Base-by-base conservation (phyloP, 345 rosid species). In the Isatis tinctoria region DNA sequence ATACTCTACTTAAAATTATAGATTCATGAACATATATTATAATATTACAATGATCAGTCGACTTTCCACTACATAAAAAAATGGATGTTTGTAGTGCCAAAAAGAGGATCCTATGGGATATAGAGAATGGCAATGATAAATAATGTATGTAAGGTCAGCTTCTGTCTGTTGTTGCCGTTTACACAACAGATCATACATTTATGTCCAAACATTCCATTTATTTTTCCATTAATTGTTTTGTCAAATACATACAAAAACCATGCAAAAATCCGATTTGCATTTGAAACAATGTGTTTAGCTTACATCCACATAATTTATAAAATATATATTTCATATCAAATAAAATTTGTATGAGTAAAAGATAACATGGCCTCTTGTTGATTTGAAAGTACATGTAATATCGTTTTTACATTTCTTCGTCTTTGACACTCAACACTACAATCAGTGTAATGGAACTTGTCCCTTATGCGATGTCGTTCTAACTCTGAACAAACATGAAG, bases 101-200 rank as follows among this genome's bases (percentile, higher is more conserved):
- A 7, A 65, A 65, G 24, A 65, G 67, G 36, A 41, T 62, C 52
- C 22, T 22, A 40, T 61, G 35, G 67, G 51, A 5, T 26, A 30
- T 10, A 54, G 57, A 65, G 11, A 11, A 64, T 43, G 54, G 69
- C 30, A 45, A 32, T 65, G 44, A 65, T 53, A 9, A 40, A 71
- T 48, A 36, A 48, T 33, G 39, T 26, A 71, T 10, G 60, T 60
- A 48, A 57, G 68, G 75, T 60, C 75, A 49, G 51, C 61, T 39
- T 67, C 60, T 72, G 75, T 72, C 69, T 61, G 61, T 60, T 48
- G 68, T 72, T 72, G 60, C 61, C 47, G 30, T 37, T 26, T 72
- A 51, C 75, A 37, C 44, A 30, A 69, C 16, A 57, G 6, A 58
- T 70, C 65, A 72, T 72, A 37, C 13, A 60, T 71, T 48, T 60